Percentiles rank a stretch among this genome's conserved stretches.
phyloP scores from a whole-genome alignment of 2,329 filamentous ascomycete species.

The Aspergillus ibericus region DNA sequence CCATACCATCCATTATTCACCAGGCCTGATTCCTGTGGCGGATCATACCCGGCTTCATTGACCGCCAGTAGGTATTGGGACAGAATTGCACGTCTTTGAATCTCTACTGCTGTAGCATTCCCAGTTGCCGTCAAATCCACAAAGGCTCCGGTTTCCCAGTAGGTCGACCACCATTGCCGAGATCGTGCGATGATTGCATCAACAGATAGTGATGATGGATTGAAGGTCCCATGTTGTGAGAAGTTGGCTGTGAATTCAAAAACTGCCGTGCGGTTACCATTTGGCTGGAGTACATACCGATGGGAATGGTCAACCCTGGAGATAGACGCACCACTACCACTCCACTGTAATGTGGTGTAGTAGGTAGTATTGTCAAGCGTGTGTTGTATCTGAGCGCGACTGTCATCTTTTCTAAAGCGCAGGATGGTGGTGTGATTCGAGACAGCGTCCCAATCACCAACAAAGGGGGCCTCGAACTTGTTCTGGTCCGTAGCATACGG shows the following conservation, averaged over 20 bases:
- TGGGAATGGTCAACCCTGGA: neutral
- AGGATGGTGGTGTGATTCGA: constrained; percentile 25
- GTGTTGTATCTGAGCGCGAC: neutral
- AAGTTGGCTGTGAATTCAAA: neutral
- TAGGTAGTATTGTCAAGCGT: constrained; percentile 1
- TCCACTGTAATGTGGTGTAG: neutral
- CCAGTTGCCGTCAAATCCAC: constrained; percentile 48
- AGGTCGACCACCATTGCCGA: constrained; percentile 49
- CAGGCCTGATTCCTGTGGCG: constrained; percentile 43
- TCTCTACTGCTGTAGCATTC: constrained; percentile 47
- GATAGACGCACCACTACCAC: neutral
- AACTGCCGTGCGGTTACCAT: neutral
- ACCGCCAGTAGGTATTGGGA: constrained; percentile 57
- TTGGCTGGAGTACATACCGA: constrained; percentile 1
- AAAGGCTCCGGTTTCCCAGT: constrained; percentile 55
- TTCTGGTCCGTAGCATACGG: constrained; percentile 48
- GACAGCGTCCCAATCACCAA: constrained; percentile 52
- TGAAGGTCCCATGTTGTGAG: neutral
- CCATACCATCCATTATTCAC: constrained; percentile 60
- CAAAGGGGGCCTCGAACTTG: constrained; percentile 58
- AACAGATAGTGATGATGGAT: neutral
- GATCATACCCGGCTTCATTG: constrained; percentile 38
- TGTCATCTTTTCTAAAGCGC: neutral
- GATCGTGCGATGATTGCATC: constrained; percentile 18
- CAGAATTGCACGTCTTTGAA: constrained; percentile 55